A percentile compares a stretch with the other conserved stretches of the same genome.
phyloP scores from a whole-genome alignment of 345 rosid genomes.

The Arabidopsis arenosa region DNA sequence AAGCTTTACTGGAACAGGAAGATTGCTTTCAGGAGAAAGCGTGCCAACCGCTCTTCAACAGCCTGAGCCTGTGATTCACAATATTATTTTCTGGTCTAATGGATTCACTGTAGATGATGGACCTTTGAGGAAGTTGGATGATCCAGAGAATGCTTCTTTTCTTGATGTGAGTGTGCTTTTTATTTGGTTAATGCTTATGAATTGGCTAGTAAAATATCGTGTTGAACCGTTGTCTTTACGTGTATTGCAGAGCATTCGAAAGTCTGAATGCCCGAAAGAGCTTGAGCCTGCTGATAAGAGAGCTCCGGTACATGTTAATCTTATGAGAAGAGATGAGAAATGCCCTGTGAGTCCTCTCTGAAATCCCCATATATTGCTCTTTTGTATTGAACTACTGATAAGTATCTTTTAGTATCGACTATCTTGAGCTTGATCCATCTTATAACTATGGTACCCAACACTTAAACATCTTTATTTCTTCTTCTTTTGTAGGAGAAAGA shows the following conservation, averaged over 20 bases:
- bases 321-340: conserved; percentile 74
- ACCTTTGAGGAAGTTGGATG: conserved; percentile 84
- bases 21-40: conserved; percentile 84
- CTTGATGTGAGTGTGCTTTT: conserved; percentile 63
- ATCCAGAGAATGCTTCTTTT: conserved; percentile 92
- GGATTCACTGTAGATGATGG: conserved; percentile 96
- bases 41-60: conserved; percentile 77
- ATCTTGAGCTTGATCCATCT: neutral
- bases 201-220: neutral
- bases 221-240: neutral
- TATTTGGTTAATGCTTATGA: neutral
- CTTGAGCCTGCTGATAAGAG: conserved; percentile 90
- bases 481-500: conserved; percentile 70
- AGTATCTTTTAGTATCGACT: neutral
- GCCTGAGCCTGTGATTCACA: conserved; percentile 76
- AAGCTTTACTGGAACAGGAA: conserved; percentile 83
- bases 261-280: conserved; percentile 95
- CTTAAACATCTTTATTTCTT: neutral
- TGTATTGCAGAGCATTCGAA: conserved; percentile 72
- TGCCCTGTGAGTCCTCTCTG: conserved; percentile 67
- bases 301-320: conserved; percentile 82
- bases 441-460: neutral
- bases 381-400: neutral
- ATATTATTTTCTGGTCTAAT: conserved; percentile 83
- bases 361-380: neutral